Evolutionary conservation across 2,329 filamentous ascomycete genomes (phyloP), one percentile per base, ranked within the genome.

Genomic region (Aspergillus tubingensis): DNA sequence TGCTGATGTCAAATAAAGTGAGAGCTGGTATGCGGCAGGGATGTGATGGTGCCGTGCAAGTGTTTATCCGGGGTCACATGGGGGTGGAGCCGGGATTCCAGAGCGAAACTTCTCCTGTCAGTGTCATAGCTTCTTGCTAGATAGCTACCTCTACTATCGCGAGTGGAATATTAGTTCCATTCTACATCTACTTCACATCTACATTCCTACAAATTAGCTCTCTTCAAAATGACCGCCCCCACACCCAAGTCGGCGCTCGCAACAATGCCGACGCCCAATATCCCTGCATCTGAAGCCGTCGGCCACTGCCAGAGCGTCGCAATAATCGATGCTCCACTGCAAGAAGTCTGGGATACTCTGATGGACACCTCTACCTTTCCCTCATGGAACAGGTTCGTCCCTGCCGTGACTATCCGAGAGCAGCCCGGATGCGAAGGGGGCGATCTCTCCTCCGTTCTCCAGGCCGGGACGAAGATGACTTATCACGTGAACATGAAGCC

Each of bases 331-430:
- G 80, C 79, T 1, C 73, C 79, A 8, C 71, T 79, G 3, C 63
- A 73, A 21, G 67, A 73, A n/a, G 77, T 82, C 61, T 81, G 80
- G 74, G 70, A 77, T 23, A 73, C 74, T 8, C 68, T 82, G 3
- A 72, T 78, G 52, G 73, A 82, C 67, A 78, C 79, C 27, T 76
- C 78, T 21, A 78, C 76, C 54, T 83, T 77, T 76, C 73, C 75
- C 21, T 66, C 75, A 50, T 83, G 81, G 81, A 83, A 82, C 64
- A 71, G 72, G 6, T 82, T 82, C 66, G 72, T 80, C 5, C 76
- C 79, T 2, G 71, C 72, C 23, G 79, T 81, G 4, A 76, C 74
- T n/a, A 78, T 83, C 64, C 77, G 73, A 48, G 72, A 74, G 39
- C 80, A 81, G 30, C 73, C 79, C 59, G 38, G 21, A 8, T 44